Evolutionary conservation across 352 stramenopile genomes (phyloP), one percentile per base, ranked within the genome.

Genomic region (Pythium aristosporum): DNA sequence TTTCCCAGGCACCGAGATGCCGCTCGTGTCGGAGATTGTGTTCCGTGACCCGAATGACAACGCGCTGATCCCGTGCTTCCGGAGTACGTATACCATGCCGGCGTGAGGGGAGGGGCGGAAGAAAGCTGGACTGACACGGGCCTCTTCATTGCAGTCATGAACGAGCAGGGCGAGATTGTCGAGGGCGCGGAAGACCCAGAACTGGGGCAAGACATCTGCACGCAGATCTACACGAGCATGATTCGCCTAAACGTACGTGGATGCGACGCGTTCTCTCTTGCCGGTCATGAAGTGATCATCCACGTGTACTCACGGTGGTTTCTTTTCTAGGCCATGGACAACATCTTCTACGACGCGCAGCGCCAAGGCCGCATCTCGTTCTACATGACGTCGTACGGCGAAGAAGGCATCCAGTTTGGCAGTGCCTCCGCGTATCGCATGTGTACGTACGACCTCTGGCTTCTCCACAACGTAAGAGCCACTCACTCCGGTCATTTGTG

Each of bases 331-430:
- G 86, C 89, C 36, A 99, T 99, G 96, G 97, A 99, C 80, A 94
- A 94, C 57, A 92, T 99, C 57, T 89, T 99, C 57, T 98, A 98
- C 74, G 90, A 97, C 64, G 94, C 96, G 3, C 98, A 99, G 73
- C 85, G 98, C 46, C 63, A 70, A 41, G 63, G 60, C 15, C 85
- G 96, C 41, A 99, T 99, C 61, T 99, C 96, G 3, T 99, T 99
- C 76, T 99, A 99, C 77, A 96, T 98, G 91, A 95, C 86, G 32
- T 88, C 80, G 34, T 82, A 88, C 36, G 95, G 96, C 15, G 97
- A 99, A 74, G 97, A 99, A 74, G 96, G 87, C 6, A 95, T 98
- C 44, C 89, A 98, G 63, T 97, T 99, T 41, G 96, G 96, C 48
- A 95, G 88, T 30, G 96, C 96, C 9, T 94, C 95, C 2, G 96